These are phyloP conservation scores for Leccinum imitatum DNA, from an alignment of 768 basidiomycete genomes.

Conservation along the genomic window DNA sequence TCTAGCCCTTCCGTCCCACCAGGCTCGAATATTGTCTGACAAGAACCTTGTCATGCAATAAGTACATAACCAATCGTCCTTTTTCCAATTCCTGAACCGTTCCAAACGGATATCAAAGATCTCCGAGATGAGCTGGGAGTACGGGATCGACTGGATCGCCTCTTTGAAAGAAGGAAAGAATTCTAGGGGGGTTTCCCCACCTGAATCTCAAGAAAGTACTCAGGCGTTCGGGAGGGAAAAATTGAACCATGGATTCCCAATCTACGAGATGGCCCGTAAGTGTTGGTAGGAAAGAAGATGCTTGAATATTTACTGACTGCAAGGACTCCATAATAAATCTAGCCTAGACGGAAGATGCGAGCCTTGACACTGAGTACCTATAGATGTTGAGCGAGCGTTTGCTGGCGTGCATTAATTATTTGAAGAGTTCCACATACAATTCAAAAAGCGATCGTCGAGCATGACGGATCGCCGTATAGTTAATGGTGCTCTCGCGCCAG, in stretches of 20 bases:
- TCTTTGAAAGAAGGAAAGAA: constrained; percentile 5
- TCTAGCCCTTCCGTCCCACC: constrained; percentile 10
- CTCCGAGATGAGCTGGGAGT: constrained; percentile 13
- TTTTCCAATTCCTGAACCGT: constrained; percentile 28
- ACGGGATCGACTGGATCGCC: constrained; percentile 8
- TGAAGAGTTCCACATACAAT: constrained; percentile 23
- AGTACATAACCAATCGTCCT: constrained; percentile 33
- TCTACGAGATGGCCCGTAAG: constrained; percentile 6
- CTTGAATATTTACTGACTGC: constrained; percentile 24
- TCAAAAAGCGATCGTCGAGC: constrained; percentile 16
- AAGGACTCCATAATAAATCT: constrained; percentile 25
- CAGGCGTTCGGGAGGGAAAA: constrained; percentile 1
- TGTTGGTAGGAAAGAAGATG: neutral
- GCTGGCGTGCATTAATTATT: neutral
- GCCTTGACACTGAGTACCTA: constrained; percentile 12
- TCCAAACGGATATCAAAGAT: constrained; percentile 19
- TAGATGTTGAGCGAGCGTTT: neutral
- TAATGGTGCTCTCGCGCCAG: neutral
- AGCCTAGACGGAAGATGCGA: constrained; percentile 9
- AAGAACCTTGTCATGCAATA: constrained; percentile 28
- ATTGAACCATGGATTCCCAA: constrained; percentile 18
- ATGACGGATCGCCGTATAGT: constrained; percentile 15
- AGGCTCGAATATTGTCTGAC: constrained; percentile 9
- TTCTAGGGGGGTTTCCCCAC: constrained; percentile 7
- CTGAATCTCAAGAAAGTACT: constrained; percentile 5